phyloP scores from a whole-genome alignment of 306 rosid genomes.

The Malus fusca region DNA sequence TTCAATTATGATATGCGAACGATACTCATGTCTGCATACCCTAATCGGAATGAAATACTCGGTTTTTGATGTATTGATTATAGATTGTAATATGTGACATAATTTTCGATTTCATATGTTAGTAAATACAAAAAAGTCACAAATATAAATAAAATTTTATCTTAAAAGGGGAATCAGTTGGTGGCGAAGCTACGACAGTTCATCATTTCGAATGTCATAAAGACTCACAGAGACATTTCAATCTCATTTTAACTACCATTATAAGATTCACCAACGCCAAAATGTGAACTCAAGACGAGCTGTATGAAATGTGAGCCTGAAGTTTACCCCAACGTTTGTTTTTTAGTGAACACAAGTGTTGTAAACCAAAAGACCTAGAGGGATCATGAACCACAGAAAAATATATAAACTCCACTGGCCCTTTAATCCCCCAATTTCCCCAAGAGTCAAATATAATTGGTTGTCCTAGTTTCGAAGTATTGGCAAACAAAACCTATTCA shows the following conservation, averaged over 20 bases:
- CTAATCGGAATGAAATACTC: background rate
- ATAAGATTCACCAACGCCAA: too few relatives aligned
- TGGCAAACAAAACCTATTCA: background rate
- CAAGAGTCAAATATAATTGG: background rate
- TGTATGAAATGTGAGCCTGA: too few relatives aligned
- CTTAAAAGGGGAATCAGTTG: too few relatives aligned
- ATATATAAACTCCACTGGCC: background rate
- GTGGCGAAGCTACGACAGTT: fast-evolving
- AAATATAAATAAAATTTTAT: too few relatives aligned
- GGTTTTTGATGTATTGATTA: background rate
- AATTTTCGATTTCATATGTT: background rate
- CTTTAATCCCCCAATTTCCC: background rate
- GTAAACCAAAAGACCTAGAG: background rate
- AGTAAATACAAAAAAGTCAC: background rate
- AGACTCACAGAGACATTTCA: too few relatives aligned
- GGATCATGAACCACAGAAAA: background rate
- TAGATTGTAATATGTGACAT: background rate
- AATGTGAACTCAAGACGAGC: too few relatives aligned
- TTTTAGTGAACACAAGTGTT: too few relatives aligned
- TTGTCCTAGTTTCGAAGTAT: background rate
- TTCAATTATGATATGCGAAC: too few relatives aligned
- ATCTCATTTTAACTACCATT: fast-evolving
- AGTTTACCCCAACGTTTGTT: too few relatives aligned
- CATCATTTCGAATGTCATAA: fast-evolving
- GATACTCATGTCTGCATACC: background rate